Percentiles rank a stretch among this genome's conserved stretches.
phyloP scores from a whole-genome alignment of 495 filamentous ascomycete genomes.

The Mytilinidion resinicola region DNA sequence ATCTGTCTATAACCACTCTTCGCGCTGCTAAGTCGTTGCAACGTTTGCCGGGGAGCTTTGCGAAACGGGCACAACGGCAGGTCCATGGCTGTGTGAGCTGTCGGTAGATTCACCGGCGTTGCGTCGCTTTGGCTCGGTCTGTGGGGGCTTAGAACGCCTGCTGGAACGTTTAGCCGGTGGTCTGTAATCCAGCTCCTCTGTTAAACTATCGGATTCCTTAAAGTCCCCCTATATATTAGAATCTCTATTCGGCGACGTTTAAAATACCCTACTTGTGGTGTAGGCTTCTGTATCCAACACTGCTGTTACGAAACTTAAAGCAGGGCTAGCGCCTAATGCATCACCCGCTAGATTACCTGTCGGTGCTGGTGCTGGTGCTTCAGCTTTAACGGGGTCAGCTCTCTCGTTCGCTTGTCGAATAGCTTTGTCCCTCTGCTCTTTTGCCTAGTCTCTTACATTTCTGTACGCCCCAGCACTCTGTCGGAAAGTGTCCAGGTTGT shows the following conservation, averaged over 20 bases:
- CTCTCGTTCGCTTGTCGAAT: constrained; percentile 9
- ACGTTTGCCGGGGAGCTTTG: too few species aligned
- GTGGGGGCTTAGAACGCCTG: too few species aligned
- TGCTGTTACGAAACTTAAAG: constrained; percentile 17
- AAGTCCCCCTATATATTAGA: too few species aligned
- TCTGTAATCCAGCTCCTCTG: constrained; percentile 12
- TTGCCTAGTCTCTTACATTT: not conserved
- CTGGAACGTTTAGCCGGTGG: too few species aligned
- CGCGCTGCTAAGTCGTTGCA: constrained; percentile 9
- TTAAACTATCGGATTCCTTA: constrained; percentile 20
- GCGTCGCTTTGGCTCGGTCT: too few species aligned
- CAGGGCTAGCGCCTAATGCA: constrained; percentile 8
- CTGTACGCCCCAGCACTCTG: not conserved
- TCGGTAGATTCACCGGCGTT: too few species aligned
- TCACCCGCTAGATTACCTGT: constrained; percentile 1
- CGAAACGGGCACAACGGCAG: too few species aligned
- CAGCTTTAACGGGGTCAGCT: constrained; percentile 15
- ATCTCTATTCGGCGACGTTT: constrained; percentile 4
- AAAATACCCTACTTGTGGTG: constrained; percentile 14
- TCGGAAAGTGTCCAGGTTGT: not conserved
- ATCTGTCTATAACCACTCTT: constrained; percentile 10
- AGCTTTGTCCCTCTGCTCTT: not conserved
- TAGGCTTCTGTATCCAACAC: constrained; percentile 16
- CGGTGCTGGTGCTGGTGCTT: constrained; percentile 4
- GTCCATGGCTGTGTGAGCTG: too few species aligned